Base-by-base conservation (phyloP, 129 eudicot genomes). In the carrot (Daucus carota) region DNA sequence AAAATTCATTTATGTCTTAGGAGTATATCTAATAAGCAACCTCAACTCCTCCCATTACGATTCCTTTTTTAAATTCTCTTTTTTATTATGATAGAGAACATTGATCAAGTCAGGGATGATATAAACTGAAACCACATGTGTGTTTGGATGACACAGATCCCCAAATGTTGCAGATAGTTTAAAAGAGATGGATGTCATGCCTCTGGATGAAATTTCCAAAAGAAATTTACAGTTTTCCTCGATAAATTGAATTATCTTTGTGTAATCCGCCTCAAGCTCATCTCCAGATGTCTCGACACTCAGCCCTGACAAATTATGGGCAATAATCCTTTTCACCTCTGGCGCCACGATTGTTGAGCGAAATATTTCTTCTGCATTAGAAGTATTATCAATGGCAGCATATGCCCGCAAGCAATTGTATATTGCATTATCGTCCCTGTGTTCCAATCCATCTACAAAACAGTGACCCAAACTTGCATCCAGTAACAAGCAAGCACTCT, bases 361-460 rank as follows among this genome's bases (percentile, higher is more conserved):
- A 66, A 95, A 95, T 70, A 86, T 84, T 48, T 89, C 97, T 84
- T 95, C 99, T 28, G 99, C 97, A 84, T 78, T 92, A 8, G 73
- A 77, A 50, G 97, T 95, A 78, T 88, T 95, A 74, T 95, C 99
- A 70, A 92, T 87, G 70, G 99, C 94, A 78, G 99, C 99, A 84
- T 89, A 95, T 67, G 99, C 99, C 78, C 99, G 99, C 77, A 95
- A 83, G 84, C 99, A 95, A 73, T 95, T 95, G 87, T 89, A 95
- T 76, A 95, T 88, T 46, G 95, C 97, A 95, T 80, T 95, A 65
- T 75, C 95, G 82, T 92, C 99, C 76, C 86, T 87, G 86, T 95
- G 94, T 81, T 84, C 83, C 82, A 95, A 84, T 73, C 93, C 99
- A 86, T 92, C 99, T 68, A 86, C 87, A 80, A 95, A 88, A 89